Base-by-base conservation (phyloP, 768 basidiomycete genomes). In the Podaxis pistillaris region DNA sequence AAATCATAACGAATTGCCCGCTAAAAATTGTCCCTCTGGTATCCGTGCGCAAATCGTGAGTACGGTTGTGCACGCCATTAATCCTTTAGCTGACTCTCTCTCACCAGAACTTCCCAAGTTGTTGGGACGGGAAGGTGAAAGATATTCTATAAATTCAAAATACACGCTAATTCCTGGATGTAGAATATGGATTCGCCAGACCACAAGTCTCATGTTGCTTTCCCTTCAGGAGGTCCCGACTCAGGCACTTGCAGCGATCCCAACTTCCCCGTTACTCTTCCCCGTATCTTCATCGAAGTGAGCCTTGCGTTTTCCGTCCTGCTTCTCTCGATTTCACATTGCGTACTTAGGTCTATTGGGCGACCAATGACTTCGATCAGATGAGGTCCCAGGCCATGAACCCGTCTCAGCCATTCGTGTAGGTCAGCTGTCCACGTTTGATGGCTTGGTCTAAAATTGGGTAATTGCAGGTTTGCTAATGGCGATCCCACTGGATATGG, bases 401-500 rank as follows among this genome's bases (percentile, higher is more conserved):
- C 67, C 63, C 80, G 0, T 68, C 70, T 15, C 82, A 84, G 66
- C 84, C 84, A 33, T 83, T 83, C 65, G 84, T 86, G 74, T 84
- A 77, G 33, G 78, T 71, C 24, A 11, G 26, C 13, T 26, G 3
- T 36, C 19, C 46, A 15, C 4, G n/a, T 38, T 51, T n/a, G 2
- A 26, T 9, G 51, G 58, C 28, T 38, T 30, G 19, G 15, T 30
- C 33, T 46, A 22, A 46, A 55, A 38, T 53, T 60, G 47, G 19
- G 1, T 46, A n/a, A 9, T 38, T 49, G 46, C 63, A 81, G 81
- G 5, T 80, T 68, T 65, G 67, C 86, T 19, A 74, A 83, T 64
- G 88, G 88, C 38, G 88, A 89, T 68, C 79, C 81, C 11, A 87
- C 85, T 40, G 86, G 86, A 9, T 85, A 84, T 67, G 86, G 86